Percentiles rank a stretch among this genome's conserved stretches.
phyloP scores from a whole-genome alignment of 2,329 filamentous ascomycete species.

The Aspergillus sp. region DNA sequence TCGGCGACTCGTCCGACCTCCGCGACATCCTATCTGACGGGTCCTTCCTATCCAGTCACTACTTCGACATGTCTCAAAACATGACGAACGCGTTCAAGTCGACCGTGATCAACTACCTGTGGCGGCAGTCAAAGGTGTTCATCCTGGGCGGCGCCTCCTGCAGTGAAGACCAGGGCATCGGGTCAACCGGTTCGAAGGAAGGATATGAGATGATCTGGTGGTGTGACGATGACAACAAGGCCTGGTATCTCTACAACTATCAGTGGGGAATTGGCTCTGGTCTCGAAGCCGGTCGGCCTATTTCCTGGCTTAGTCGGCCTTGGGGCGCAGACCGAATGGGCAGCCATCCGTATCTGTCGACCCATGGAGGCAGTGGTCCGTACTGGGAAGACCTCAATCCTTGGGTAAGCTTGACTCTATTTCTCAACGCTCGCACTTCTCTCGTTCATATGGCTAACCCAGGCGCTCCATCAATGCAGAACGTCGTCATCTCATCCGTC shows the following conservation, averaged over 20 bases:
- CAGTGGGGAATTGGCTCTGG: neutral
- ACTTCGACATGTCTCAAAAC: neutral
- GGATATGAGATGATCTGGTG: constrained; percentile 1
- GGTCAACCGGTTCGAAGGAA: neutral
- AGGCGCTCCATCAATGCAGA: neutral
- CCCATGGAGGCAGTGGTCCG: neutral
- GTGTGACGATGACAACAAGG: neutral
- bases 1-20: neutral
- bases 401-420: neutral
- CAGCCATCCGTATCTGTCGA: neutral
- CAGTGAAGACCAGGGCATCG: constrained; percentile 1
- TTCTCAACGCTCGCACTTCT: neutral
- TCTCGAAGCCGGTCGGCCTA: neutral
- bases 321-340: constrained; percentile 2
- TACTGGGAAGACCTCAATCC: neutral
- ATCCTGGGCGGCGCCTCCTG: constrained; percentile 3
- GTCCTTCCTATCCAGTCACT: neutral
- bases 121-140: neutral
- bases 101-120: constrained; percentile 1
- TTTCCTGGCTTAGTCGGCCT: neutral
- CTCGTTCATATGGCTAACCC: neutral
- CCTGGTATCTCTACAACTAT: neutral
- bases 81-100: constrained; percentile 1
- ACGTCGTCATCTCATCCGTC: neutral
- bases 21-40: neutral